phyloP scores from a whole-genome alignment of 345 rosid genomes.

The Noccaea caerulescens region DNA sequence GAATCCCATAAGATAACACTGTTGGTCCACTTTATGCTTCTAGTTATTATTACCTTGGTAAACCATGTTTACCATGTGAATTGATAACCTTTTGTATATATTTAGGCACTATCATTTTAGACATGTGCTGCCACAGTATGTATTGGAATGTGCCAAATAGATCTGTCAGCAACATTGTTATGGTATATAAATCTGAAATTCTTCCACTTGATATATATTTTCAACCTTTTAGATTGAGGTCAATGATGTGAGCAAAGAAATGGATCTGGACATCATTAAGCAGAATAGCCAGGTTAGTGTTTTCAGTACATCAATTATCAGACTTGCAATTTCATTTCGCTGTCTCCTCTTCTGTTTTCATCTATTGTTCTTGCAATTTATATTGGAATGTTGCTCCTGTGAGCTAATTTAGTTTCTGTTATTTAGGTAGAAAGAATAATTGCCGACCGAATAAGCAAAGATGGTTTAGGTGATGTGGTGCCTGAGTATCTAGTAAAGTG shows the following conservation, averaged over 20 bases:
- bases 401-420: slow-evolving; percentile 37
- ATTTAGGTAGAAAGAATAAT: slow-evolving; percentile 91
- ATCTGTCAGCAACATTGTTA: slow-evolving; percentile 21
- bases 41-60: slow-evolving; percentile 21
- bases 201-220: slow-evolving; percentile 20
- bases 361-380: slow-evolving; percentile 8
- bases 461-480: slow-evolving; percentile 67
- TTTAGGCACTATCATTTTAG: not conserved
- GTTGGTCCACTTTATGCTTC: slow-evolving; percentile 22
- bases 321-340: slow-evolving; percentile 13
- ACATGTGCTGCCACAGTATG: slow-evolving; percentile 15
- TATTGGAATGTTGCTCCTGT: slow-evolving; percentile 26
- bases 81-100: too few relatives aligned
- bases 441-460: slow-evolving; percentile 82
- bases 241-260: slow-evolving; percentile 97
- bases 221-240: slow-evolving; percentile 76
- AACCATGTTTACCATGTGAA: too few relatives aligned
- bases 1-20: not conserved
- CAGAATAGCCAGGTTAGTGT: slow-evolving; percentile 89
- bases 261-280: slow-evolving; percentile 97
- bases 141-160: slow-evolving; percentile 4
- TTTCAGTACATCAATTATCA: not conserved
- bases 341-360: slow-evolving; percentile 3
- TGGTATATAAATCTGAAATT: slow-evolving; percentile 22
- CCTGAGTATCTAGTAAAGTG: slow-evolving; percentile 98